Evolutionary conservation across 2,329 filamentous ascomycete genomes (phyloP).

Genomic region (Akanthomyces uredinophilus): DNA sequence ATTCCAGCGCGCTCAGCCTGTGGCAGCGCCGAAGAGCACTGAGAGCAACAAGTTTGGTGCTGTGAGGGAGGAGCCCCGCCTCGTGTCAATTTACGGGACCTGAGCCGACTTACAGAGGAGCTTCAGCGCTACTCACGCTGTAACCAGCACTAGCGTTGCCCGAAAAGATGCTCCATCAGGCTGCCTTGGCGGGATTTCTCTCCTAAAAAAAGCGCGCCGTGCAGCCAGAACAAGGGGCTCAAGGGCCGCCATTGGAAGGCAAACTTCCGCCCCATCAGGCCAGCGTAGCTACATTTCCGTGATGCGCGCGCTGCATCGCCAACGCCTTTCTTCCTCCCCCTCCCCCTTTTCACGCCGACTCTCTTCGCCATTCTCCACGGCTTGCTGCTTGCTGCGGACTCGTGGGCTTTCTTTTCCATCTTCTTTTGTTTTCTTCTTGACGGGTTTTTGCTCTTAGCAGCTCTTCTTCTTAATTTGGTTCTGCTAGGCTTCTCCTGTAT

Average conservation of each 20-base stretch:
- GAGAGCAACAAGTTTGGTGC: background rate
- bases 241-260: background rate
- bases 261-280: constrained; percentile 26
- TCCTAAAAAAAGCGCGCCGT: background rate
- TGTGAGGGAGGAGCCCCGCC: background rate
- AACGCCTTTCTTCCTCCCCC: constrained; percentile 17
- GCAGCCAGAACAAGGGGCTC: background rate
- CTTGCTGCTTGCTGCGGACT: constrained; percentile 5
- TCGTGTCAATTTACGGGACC: background rate
- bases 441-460: constrained; percentile 11
- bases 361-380: constrained; percentile 12
- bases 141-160: background rate
- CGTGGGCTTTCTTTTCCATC: constrained; percentile 16
- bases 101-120: background rate
- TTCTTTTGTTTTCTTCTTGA: constrained; percentile 14
- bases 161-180: background rate
- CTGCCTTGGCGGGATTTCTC: background rate
- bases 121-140: constrained; percentile 8
- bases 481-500: constrained; percentile 4
- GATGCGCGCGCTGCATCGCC: constrained; percentile 18
- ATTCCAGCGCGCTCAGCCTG: too few relatives aligned
- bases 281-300: constrained; percentile 35
- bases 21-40: background rate
- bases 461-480: constrained; percentile 18
- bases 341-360: constrained; percentile 10